Evolutionary conservation across 2,329 filamentous ascomycete genomes (phyloP), one percentile per base, ranked within the genome.

Genomic region (Neonectria faginata): DNA sequence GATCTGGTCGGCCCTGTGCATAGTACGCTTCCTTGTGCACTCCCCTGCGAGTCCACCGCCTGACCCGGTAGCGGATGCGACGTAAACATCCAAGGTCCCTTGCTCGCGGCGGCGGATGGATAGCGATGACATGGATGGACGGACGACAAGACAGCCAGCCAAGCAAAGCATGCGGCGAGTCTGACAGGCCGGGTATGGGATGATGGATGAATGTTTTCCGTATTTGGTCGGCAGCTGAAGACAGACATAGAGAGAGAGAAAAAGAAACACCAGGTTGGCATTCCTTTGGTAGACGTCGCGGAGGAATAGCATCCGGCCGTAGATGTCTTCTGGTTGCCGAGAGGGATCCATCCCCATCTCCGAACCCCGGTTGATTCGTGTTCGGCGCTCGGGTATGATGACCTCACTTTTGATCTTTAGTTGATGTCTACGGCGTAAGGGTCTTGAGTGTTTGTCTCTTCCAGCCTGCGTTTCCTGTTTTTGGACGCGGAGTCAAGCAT

Each of bases 31-130:
- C 16, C 14, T 39, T 39, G 14, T n/a, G 36, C 36, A 16, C 36
- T 3, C 36, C 36, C 36, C 36, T 39, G 36, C 36, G 53, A 33
- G 53, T 44, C 53, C 39, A 36, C 58, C 48, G 55, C 47, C 50
- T 63, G 60, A 63, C 55, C 41, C 27, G 55, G 60, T 29, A n/a
- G 33, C 31, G 60, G 51, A 59, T 63, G 50, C 56, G 60, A 59
- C 60, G 47, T 59, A 55, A 63, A 63, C 60, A 63, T 55, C 50
- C 31, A 36, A 41, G 27, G 22, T 41, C 39, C 53, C 48, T 33
- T 50, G 27, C 53, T 52, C 39, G 27, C 9, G 39, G n/a, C 31
- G n/a, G 14, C 10, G 39, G 39, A 14, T 29, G 31, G 41, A 45
- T 44, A 27, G 25, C 33, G 53, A 53, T 36, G 33, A 36, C 33